Base-by-base conservation (phyloP, 192 early-diverging fungal species). In the Allomyces arbusculus region DNA sequence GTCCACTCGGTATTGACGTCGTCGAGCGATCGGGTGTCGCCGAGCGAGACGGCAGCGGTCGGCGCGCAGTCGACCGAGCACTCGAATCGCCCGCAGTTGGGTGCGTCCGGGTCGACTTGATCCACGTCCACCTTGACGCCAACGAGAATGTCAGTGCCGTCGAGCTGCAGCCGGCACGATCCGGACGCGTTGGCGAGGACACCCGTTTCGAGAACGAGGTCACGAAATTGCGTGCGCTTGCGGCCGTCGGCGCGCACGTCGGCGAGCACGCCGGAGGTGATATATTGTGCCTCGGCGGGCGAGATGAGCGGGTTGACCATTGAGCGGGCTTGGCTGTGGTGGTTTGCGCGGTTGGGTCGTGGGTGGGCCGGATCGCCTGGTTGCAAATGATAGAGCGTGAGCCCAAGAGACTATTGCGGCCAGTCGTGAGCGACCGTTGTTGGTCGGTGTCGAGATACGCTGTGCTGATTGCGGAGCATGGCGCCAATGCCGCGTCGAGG, bases 111-210 rank as follows among this genome's bases (percentile, higher is more conserved):
- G 10, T 83, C 71, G 63, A 81, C 76, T 14, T 80, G 75, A 65
- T 80, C 82, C 55, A 97, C 86, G 68, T 94, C 91, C 12, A 90
- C 90, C 72, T 96, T 99, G 68, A 99, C 82, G 20, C 95, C 94
- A 24, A 96, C 93, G 11, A 99, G 78, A 1, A 97, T 85, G 64
- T 94, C 90, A 0, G 92, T 92, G 12, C 89, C 91, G 40, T 84
- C 82, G 68, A 66, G 66, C 73, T 64, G 65, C 74, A 82, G 72
- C 24, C 87, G 82, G 55, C 87, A 83, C 22, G 92, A 89, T 8
- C 95, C 95, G 69, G 82, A 88, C 19, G 93, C 88, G 70, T 99
- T 94, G 22, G 89, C 82, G 24, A 97, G 85, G 64, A 92, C 75
- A 25, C 90, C 91, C 1, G 86, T 89, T 72, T 91, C 90, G n/a